These are phyloP conservation scores for Gymnopilus dilepis DNA, from an alignment of 768 basidiomycete genomes.

Conservation along the genomic window DNA sequence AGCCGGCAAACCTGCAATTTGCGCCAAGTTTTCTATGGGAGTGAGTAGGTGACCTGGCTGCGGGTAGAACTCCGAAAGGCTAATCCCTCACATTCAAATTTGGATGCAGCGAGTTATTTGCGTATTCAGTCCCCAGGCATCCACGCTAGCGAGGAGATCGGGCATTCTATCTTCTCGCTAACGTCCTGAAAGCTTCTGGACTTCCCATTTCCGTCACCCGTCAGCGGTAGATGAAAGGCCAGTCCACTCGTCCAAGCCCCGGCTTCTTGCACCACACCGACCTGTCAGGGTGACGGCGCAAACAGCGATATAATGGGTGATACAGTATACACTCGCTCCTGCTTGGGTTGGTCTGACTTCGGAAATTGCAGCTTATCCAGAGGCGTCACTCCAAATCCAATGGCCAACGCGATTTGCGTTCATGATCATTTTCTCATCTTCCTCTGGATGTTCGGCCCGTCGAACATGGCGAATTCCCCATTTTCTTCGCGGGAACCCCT, in stretches of 20 bases:
- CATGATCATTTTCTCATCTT: constrained; percentile 9
- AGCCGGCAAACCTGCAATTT: too few species aligned
- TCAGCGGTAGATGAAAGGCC: constrained; percentile 35
- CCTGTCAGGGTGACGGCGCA: constrained; percentile 31
- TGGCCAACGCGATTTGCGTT: not conserved
- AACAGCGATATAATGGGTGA: not conserved
- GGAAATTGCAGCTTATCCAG: not conserved
- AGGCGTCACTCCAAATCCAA: not conserved
- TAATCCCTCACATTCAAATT: not conserved
- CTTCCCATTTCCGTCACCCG: constrained; percentile 27
- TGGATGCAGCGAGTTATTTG: not conserved
- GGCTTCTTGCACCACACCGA: constrained; percentile 32
- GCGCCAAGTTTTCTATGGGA: too few species aligned
- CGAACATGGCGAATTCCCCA: constrained; percentile 6
- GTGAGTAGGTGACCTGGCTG: too few species aligned
- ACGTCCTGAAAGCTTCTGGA: constrained; percentile 20
- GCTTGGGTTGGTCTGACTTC: not conserved
- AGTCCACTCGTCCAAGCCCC: constrained; percentile 30
- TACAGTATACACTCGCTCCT: not conserved
- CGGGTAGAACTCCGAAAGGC: not conserved
- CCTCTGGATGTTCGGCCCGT: constrained; percentile 11
- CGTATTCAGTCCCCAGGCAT: not conserved
- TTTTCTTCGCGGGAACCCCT: constrained; percentile 26
- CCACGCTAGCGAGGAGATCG: constrained; percentile 27
- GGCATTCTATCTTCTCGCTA: constrained; percentile 27